phyloP scores from a whole-genome alignment of 1,139 yeast genomes.

The Candida sanyaensis region DNA sequence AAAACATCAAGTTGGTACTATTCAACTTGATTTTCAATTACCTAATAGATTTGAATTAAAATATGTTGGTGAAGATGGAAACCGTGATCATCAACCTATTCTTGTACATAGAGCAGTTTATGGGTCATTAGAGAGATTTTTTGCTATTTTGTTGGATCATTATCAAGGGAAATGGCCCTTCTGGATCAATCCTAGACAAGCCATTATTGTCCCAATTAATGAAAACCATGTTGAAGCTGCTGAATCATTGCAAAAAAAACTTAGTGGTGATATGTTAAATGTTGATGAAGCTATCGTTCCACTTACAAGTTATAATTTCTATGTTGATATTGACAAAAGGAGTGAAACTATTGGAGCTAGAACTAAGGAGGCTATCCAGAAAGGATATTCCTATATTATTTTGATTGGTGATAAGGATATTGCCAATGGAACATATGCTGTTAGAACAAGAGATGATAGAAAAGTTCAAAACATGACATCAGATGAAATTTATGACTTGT shows the following conservation, averaged over 20 bases:
- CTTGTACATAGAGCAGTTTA: constrained; percentile 94
- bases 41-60: constrained; percentile 81
- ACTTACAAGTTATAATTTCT: constrained; percentile 62
- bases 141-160: constrained; percentile 89
- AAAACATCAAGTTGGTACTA: constrained; percentile 92
- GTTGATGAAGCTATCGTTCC: constrained; percentile 41
- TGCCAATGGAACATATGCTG: constrained; percentile 57
- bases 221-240: constrained; percentile 58
- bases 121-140: constrained; percentile 90
- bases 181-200: constrained; percentile 97
- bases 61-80: constrained; percentile 55
- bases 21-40: constrained; percentile 92
- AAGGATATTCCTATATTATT: constrained; percentile 78
- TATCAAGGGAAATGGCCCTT: constrained; percentile 97
- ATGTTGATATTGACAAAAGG: constrained; percentile 75
- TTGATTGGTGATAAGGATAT: constrained; percentile 89
- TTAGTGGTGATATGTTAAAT: constrained; percentile 52
- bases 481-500: constrained; percentile 50
- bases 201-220: constrained; percentile 80
- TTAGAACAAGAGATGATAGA: constrained; percentile 63
- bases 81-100: constrained; percentile 67
- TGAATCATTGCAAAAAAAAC: constrained; percentile 40
- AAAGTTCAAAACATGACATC: constrained; percentile 45
- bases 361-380: constrained; percentile 72
- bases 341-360: constrained; percentile 79